phyloP scores from a whole-genome alignment of 1,284 basidiomycete species.

The Takashimella koratensis region DNA sequence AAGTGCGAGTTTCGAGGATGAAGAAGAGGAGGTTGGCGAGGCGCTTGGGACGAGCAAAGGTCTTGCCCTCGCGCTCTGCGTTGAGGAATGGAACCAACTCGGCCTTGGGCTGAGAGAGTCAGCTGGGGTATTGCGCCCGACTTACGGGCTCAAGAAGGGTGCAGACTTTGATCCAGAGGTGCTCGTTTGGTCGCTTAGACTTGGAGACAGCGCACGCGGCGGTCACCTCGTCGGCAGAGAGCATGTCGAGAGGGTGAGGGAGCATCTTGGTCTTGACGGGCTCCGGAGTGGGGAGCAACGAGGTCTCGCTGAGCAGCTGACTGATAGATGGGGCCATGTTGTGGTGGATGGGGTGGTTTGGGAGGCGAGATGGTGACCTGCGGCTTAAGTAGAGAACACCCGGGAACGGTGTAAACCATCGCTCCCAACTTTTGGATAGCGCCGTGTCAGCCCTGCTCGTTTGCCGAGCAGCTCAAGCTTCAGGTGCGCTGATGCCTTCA shows the following conservation, averaged over 20 bases:
- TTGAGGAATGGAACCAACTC: conserved; percentile 7
- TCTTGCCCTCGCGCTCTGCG: conserved; percentile 3
- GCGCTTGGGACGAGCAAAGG: neutral
- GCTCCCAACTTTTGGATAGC: too few relatives aligned
- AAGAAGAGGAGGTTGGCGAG: conserved; percentile 7
- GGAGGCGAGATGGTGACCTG: too few relatives aligned
- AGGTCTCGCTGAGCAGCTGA: neutral
- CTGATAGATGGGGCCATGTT: neutral
- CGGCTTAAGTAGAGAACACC: too few relatives aligned
- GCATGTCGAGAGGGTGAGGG: conserved; percentile 12
- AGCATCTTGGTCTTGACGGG: neutral
- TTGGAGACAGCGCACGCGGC: conserved; percentile 2
- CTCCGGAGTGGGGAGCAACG: neutral
- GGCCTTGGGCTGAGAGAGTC: conserved; percentile 3
- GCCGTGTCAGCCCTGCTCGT: too few relatives aligned
- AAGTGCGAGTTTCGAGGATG: conserved; percentile 5
- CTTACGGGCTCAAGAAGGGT: conserved; percentile 8
- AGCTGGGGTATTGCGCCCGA: neutral
- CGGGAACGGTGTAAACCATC: too few relatives aligned
- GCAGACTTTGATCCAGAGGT: conserved; percentile 10
- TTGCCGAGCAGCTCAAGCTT: too few relatives aligned
- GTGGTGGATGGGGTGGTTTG: too few relatives aligned
- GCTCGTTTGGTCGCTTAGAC: conserved; percentile 5
- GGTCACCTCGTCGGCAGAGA: conserved; percentile 6
- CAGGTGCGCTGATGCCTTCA: too few relatives aligned